A percentile compares a stretch with the other conserved stretches of the same genome.
phyloP scores from a whole-genome alignment of 192 early-diverging fungal species.

The Coemansia sp. region DNA sequence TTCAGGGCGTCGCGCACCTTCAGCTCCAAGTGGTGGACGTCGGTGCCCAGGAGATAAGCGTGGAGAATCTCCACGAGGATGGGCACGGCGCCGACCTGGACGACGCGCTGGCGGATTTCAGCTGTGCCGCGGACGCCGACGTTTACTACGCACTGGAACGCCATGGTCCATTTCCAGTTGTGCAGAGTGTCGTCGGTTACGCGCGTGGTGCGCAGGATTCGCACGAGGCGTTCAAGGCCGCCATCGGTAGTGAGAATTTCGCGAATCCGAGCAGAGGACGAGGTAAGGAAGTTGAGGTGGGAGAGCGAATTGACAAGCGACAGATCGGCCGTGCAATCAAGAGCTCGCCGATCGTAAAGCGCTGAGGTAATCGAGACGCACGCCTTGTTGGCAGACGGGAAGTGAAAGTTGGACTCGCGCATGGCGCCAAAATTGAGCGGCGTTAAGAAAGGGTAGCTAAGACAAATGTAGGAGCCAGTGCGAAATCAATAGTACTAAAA shows the following conservation, averaged over 20 bases:
- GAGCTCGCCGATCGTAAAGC: conserved; percentile 93
- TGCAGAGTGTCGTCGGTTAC: conserved; percentile 70
- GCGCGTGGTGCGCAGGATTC: conserved; percentile 72
- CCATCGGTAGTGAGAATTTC: conserved; percentile 85
- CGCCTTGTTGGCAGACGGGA: conserved; percentile 77
- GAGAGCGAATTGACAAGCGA: conserved; percentile 88
- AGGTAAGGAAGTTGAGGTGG: conserved; percentile 86
- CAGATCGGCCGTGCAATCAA: conserved; percentile 87
- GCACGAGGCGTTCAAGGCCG: conserved; percentile 84
- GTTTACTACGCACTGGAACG: conserved; percentile 86
- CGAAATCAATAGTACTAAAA: neutral
- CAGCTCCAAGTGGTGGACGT: conserved; percentile 45
- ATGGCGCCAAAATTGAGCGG: conserved; percentile 41
- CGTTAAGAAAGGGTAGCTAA: neutral
- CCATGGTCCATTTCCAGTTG: conserved; percentile 81
- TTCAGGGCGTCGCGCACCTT: conserved; percentile 43
- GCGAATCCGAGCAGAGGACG: conserved; percentile 78
- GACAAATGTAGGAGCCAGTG: neutral
- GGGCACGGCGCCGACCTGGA: conserved; percentile 82
- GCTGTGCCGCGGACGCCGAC: conserved; percentile 84
- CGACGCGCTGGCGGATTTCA: conserved; percentile 78
- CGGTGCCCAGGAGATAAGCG: conserved; percentile 42
- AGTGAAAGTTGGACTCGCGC: conserved; percentile 85
- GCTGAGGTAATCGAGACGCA: conserved; percentile 76
- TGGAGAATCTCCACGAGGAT: conserved; percentile 82